Base-by-base conservation (phyloP, 2,329 filamentous ascomycete species). In the Fusarium subtropicale region DNA sequence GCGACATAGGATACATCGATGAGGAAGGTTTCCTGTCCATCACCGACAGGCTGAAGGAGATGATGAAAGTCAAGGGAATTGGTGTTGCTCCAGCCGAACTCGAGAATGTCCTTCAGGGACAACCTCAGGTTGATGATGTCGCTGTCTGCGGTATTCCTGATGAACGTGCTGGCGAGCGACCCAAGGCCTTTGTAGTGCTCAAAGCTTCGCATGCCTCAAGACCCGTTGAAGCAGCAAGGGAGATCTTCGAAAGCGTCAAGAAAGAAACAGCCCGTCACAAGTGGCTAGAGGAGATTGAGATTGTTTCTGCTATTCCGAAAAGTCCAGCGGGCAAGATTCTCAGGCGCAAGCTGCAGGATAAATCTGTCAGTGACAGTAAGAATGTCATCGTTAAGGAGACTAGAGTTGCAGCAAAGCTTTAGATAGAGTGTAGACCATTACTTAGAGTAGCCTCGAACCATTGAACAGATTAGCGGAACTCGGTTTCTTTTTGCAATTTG, bases 61-160 rank as follows among this genome's bases (percentile, higher is more conserved):
- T 65, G n/a, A 65, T 65, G 10, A 65, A 65, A 6, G 61, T 65
- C 9, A 65, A 54, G 11, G 60, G 60, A 5, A n/a, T 41, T 4
- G 42, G 30, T 1, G 60, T 65, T 9, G 61, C 61, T 1, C 61
- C 60, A 0, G 61, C 61, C 12, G 61, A 65, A 18, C 60, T 65
- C 0, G 61, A 64, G n/a, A 26, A 20, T 0, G 11, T 64, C 16
- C 46, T 65, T 0, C 45, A 47, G 0, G 39, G 60, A 6, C 60
- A 65, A 10, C 34, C 59, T 5, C 2, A 18, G 1, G 46, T 65
- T 7, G 13, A 42, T 0, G 61, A 65, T 7, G 38, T 38, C 5
- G 60, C 60, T 11, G 41, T 65, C 1, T 28, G 33, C 0, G 41
- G 61, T 5, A 22, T 59, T 3, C 18, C 20, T 1, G 46, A 64